Evolutionary conservation across 805 yeast genomes (phyloP).

Genomic region (Blastobotrys parvus): DNA sequence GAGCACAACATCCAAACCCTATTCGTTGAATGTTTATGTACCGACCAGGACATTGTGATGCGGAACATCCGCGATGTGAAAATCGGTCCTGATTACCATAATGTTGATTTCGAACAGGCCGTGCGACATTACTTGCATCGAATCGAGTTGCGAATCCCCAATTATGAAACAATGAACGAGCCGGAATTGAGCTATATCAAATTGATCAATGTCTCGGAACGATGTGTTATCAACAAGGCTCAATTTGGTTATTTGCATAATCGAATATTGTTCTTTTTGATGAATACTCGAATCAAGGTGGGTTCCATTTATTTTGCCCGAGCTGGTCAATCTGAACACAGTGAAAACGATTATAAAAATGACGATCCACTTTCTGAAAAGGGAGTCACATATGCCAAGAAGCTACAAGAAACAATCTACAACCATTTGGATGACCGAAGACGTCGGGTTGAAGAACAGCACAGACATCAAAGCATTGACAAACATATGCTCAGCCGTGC

Average conservation of each 20-base stretch:
- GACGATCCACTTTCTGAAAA: constrained; percentile 70
- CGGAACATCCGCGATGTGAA: constrained; percentile 80
- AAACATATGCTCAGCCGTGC: constrained; percentile 1
- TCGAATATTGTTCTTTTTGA: constrained; percentile 82
- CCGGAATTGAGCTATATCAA: constrained; percentile 65
- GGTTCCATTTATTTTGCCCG: constrained; percentile 89
- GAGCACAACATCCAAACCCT: constrained; percentile 61
- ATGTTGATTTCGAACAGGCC: constrained; percentile 69
- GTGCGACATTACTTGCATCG: constrained; percentile 67
- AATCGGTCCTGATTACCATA: constrained; percentile 76
- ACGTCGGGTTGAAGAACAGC: background rate
- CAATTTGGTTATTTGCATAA: constrained; percentile 84
- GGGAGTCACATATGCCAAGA: constrained; percentile 59
- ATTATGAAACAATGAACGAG: constrained; percentile 62
- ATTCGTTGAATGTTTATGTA: constrained; percentile 82
- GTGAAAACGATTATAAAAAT: constrained; percentile 50
- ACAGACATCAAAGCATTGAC: constrained; percentile 2
- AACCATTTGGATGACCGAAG: constrained; percentile 24
- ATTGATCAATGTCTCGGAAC: constrained; percentile 83
- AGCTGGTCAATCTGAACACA: constrained; percentile 36
- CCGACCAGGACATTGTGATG: constrained; percentile 57
- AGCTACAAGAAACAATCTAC: constrained; percentile 51
- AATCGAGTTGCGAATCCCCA: constrained; percentile 56
- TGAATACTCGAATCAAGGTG: constrained; percentile 79
- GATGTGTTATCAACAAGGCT: constrained; percentile 69